A percentile compares a stretch with the other conserved stretches of the same genome.
Conservation (phyloP, 768 basidiomycete species). For the Termitomyces sp. region DNA sequence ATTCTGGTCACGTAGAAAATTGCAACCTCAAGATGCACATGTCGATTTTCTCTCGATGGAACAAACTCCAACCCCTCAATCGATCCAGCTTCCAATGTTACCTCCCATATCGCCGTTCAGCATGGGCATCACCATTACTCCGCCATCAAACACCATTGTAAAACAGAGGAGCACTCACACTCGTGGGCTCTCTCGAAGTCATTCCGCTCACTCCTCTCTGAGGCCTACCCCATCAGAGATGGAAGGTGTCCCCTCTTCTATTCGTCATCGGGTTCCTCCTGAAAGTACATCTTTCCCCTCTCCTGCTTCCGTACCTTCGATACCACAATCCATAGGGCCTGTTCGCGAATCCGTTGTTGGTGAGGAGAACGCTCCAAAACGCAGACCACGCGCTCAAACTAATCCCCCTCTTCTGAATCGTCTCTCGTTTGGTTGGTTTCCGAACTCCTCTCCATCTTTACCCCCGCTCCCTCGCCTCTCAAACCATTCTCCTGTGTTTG, state of each 20-base stretch:
- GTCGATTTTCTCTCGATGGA: slow-evolving; percentile 2
- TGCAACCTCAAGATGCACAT: slow-evolving; percentile 17
- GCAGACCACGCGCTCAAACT: slow-evolving; percentile 44
- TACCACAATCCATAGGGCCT: slow-evolving; percentile 12
- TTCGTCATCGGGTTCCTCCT: background rate
- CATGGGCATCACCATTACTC: slow-evolving; percentile 21
- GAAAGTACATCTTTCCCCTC: background rate
- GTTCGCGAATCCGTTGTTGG: background rate
- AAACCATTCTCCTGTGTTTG: slow-evolving; percentile 14
- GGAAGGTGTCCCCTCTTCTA: background rate
- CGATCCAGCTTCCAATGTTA: slow-evolving; percentile 25
- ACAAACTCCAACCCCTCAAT: slow-evolving; percentile 7
- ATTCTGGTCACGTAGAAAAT: slow-evolving; percentile 61
- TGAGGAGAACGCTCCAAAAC: slow-evolving; percentile 17
- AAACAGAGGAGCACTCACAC: slow-evolving; percentile 12
- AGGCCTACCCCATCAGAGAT: slow-evolving; percentile 10
- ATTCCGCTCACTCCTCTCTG: slow-evolving; percentile 27
- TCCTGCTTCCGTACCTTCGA: background rate
- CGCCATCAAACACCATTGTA: slow-evolving; percentile 31
- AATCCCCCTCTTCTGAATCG: slow-evolving; percentile 71
- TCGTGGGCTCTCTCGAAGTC: slow-evolving; percentile 38
- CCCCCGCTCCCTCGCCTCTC: slow-evolving; percentile 21
- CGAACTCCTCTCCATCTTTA: slow-evolving; percentile 38
- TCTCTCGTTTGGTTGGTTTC: slow-evolving; percentile 63
- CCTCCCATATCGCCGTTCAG: slow-evolving; percentile 26